Percentiles rank a stretch among this genome's conserved stretches.
Conservation (phyloP, 2,329 filamentous ascomycete species). For the Apiospora marii region DNA sequence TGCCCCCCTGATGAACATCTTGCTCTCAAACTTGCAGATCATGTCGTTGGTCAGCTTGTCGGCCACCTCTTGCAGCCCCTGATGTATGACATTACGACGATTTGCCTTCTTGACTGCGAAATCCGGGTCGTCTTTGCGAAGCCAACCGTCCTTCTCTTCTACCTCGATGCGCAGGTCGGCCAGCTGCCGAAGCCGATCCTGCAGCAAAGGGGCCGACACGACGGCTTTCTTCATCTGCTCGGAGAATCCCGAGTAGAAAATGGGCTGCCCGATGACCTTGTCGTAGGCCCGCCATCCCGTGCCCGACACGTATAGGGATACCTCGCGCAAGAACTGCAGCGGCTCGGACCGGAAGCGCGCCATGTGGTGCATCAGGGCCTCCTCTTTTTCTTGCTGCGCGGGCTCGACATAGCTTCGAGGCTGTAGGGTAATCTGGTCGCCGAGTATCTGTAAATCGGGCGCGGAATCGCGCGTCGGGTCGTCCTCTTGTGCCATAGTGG, state of each 20-base stretch:
- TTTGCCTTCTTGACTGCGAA: slow-evolving; percentile 60
- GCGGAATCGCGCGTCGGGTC: slow-evolving; percentile 60
- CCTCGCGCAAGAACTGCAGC: slow-evolving; percentile 85
- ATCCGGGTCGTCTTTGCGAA: slow-evolving; percentile 64
- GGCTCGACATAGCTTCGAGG: slow-evolving; percentile 72
- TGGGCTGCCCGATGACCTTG: slow-evolving; percentile 85
- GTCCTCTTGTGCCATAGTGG: slow-evolving; percentile 49
- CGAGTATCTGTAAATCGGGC: slow-evolving; percentile 80
- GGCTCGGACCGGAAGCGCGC: slow-evolving; percentile 81
- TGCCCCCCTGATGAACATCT: slow-evolving; percentile 88
- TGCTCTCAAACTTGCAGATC: slow-evolving; percentile 99
- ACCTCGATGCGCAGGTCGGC: slow-evolving; percentile 76
- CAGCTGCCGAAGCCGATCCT: slow-evolving; percentile 76
- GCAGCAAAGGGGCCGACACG: slow-evolving; percentile 77
- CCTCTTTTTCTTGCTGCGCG: slow-evolving; percentile 64
- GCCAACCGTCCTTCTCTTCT: slow-evolving; percentile 78
- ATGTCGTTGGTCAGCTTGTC: slow-evolving; percentile 90
- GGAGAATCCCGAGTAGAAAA: slow-evolving; percentile 91
- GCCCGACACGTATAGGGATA: slow-evolving; percentile 91
- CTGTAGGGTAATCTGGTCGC: slow-evolving; percentile 77
- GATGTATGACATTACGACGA: slow-evolving; percentile 71
- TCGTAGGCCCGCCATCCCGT: slow-evolving; percentile 97
- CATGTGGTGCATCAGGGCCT: slow-evolving; percentile 81
- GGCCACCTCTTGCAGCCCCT: slow-evolving; percentile 79
- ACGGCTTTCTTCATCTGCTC: slow-evolving; percentile 87